These are phyloP conservation scores for Hippophae tibetana DNA, from an alignment of 306 rosid genomes.

Conservation along the genomic window DNA sequence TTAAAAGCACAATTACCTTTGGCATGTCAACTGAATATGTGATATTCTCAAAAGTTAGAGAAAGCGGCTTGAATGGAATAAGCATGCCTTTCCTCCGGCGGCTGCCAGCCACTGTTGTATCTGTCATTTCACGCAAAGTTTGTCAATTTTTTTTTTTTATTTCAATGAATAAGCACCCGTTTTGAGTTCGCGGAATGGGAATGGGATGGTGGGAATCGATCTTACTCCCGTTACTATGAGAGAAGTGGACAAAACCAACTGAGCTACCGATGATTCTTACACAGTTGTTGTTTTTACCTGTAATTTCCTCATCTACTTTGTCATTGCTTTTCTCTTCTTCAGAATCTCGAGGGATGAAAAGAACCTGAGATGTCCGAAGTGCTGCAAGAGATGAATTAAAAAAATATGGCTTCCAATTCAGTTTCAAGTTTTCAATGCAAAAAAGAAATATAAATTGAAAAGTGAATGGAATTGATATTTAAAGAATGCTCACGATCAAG, in stretches of 20 bases:
- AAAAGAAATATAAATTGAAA: not conserved
- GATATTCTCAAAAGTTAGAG: constrained; percentile 16
- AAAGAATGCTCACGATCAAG: constrained; percentile 35
- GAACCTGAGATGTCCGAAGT: not conserved
- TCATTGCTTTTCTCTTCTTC: not conserved
- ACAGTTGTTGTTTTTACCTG: not conserved
- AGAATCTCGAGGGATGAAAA: not conserved
- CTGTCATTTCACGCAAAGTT: constrained; percentile 4
- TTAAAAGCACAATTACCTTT: not conserved
- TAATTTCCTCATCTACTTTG: not conserved
- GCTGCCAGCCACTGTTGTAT: not conserved
- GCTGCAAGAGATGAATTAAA: not conserved
- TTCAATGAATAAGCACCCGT: not conserved
- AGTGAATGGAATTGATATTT: not conserved
- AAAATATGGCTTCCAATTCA: not conserved
- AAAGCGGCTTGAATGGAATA: constrained; percentile 22
- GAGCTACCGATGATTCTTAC: too few relatives aligned
- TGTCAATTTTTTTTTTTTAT: not conserved
- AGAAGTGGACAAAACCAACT: too few relatives aligned
- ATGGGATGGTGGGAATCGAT: not conserved
- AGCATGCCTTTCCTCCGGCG: not conserved
- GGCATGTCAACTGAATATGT: constrained; percentile 25
- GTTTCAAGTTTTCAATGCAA: not conserved
- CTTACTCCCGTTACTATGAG: too few relatives aligned
- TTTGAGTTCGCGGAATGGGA: not conserved